These are phyloP conservation scores for Monosporascus sp. DNA, from an alignment of 2,329 filamentous ascomycete genomes.

Conservation along the genomic window DNA sequence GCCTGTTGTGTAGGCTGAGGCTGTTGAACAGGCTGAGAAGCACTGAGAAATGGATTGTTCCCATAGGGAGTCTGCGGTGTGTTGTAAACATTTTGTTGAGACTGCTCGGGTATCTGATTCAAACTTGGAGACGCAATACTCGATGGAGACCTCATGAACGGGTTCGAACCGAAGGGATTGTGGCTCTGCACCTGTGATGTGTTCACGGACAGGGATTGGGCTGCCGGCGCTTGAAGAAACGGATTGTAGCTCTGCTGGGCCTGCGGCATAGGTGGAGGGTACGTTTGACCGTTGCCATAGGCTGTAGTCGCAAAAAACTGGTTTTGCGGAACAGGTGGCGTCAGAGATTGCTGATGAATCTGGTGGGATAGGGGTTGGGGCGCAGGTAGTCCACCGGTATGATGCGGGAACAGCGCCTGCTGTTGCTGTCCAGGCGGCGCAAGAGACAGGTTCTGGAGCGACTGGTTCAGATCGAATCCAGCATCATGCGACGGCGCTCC, in stretches of 20 bases:
- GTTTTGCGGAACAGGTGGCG: slow-evolving; percentile 36
- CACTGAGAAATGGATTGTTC: slow-evolving; percentile 29
- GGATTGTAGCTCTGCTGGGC: slow-evolving; percentile 44
- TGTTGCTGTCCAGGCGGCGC: slow-evolving; percentile 33
- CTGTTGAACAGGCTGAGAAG: slow-evolving; percentile 22
- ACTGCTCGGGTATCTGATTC: slow-evolving; percentile 30
- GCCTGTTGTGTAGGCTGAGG: slow-evolving; percentile 13
- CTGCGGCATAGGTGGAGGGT: slow-evolving; percentile 33
- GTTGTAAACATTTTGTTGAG: slow-evolving; percentile 30
- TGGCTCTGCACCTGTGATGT: slow-evolving; percentile 21
- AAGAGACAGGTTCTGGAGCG: slow-evolving; percentile 71
- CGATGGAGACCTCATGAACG: slow-evolving; percentile 26
- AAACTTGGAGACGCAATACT: slow-evolving; percentile 23
- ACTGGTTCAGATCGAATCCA: slow-evolving; percentile 50
- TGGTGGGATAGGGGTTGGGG: slow-evolving; percentile 36
- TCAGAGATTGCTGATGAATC: slow-evolving; percentile 38
- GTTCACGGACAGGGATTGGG: slow-evolving; percentile 23
- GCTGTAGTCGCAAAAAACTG: slow-evolving; percentile 34
- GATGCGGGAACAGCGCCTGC: slow-evolving; percentile 67
- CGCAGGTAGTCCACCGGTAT: slow-evolving; percentile 57
- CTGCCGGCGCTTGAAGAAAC: slow-evolving; percentile 36
- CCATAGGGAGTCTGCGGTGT: slow-evolving; percentile 21
- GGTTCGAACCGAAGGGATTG: slow-evolving; percentile 21
- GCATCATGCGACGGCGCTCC: slow-evolving; percentile 42
- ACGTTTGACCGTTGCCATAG: slow-evolving; percentile 39